Evolutionary conservation across 306 rosid genomes (phyloP).

Genomic region (Fragaria iinumae): DNA sequence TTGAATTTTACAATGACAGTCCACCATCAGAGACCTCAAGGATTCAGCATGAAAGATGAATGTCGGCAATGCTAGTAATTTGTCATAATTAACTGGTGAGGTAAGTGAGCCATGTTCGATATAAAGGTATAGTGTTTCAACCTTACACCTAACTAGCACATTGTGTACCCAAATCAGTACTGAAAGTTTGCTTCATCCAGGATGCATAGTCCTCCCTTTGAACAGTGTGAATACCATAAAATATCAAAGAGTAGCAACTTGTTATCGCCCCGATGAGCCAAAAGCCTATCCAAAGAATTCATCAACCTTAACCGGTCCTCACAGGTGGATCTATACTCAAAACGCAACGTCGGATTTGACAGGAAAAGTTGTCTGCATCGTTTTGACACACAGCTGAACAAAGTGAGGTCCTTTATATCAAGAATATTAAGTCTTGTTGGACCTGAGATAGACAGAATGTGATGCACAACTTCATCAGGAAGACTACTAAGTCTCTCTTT

Average conservation of each 20-base stretch:
- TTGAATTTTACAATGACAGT: no score
- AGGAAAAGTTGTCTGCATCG: not conserved
- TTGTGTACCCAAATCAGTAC: no score
- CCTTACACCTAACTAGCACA: no score
- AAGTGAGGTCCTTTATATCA: not conserved
- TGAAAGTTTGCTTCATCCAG: not conserved
- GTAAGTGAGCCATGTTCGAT: no score
- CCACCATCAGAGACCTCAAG: no score
- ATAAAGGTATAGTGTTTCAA: no score
- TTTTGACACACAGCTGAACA: not conserved
- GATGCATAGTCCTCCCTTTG: not conserved
- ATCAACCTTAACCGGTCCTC: not conserved
- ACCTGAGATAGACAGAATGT: not conserved
- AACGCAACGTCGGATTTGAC: not conserved
- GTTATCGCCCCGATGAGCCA: not conserved
- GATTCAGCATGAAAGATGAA: no score
- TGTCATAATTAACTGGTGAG: no score
- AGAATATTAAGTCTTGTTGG: not conserved
- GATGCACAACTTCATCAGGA: not conserved
- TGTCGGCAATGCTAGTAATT: no score
- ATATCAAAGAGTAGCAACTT: not conserved
- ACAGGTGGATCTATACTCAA: not conserved
- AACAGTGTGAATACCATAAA: not conserved
- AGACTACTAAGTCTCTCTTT: not conserved
- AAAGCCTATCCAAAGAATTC: constrained; percentile 1